These are phyloP conservation scores for Magnusiomyces fungicola DNA, from an alignment of 1,139 yeast genomes.

Conservation along the genomic window DNA sequence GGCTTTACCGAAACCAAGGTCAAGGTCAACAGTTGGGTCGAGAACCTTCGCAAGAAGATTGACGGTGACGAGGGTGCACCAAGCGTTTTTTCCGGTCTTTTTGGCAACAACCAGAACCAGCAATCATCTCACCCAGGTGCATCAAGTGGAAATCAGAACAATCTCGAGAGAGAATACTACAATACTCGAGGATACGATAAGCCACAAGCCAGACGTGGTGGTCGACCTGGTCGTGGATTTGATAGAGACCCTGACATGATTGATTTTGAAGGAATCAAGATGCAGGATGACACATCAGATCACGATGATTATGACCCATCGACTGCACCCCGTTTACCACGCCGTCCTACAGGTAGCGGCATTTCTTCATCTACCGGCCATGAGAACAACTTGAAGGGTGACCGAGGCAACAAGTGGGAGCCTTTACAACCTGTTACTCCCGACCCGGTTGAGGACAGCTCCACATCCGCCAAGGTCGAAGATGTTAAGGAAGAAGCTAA, in stretches of 20 bases:
- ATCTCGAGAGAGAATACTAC: constrained; percentile 15
- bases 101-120: constrained; percentile 16
- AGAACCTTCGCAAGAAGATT: constrained; percentile 58
- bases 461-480: neutral
- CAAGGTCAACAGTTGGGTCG: constrained; percentile 77
- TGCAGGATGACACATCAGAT: constrained; percentile 18
- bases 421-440: neutral
- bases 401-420: constrained; percentile 4
- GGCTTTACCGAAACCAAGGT: constrained; percentile 81
- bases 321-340: constrained; percentile 3
- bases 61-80: constrained; percentile 27
- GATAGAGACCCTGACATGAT: constrained; percentile 14
- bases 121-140: constrained; percentile 5
- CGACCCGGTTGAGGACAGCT: neutral
- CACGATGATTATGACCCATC: constrained; percentile 29
- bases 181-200: constrained; percentile 19
- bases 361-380: neutral
- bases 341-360: neutral
- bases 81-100: constrained; percentile 21
- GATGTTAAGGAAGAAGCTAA: neutral
- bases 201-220: constrained; percentile 5
- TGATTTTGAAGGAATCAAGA: constrained; percentile 31
- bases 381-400: constrained; percentile 2
- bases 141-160: constrained; percentile 9
- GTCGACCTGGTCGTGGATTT: neutral